Conservation (phyloP, 768 basidiomycete genomes). For the Podaxis sp. region DNA sequence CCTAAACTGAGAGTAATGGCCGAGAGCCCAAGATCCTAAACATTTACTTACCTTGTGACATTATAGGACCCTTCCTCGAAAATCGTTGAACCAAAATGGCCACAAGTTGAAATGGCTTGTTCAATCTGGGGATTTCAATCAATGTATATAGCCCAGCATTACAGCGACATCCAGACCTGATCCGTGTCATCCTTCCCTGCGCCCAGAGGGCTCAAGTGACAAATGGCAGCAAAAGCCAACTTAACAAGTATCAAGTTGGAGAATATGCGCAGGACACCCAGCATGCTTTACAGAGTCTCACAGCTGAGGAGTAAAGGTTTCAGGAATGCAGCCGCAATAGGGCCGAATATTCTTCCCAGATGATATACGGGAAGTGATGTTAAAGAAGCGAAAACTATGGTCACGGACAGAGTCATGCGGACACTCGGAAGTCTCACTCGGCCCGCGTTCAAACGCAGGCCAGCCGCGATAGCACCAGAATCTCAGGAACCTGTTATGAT, state of each 20-base stretch:
- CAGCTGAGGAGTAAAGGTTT: background rate
- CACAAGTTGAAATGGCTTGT: slow-evolving; percentile 43
- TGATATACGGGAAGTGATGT: background rate
- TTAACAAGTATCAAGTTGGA: background rate
- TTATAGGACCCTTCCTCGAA: slow-evolving; percentile 45
- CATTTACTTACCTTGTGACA: slow-evolving; percentile 37
- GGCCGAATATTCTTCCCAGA: background rate
- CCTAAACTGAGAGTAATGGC: slow-evolving; percentile 19
- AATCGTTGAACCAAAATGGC: slow-evolving; percentile 39
- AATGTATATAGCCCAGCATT: background rate
- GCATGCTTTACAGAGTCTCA: background rate
- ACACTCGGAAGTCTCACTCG: background rate
- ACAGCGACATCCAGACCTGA: slow-evolving; percentile 22
- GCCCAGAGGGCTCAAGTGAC: slow-evolving; percentile 28
- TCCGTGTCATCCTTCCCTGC: slow-evolving; percentile 34
- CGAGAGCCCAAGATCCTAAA: background rate
- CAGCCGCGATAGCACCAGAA: background rate
- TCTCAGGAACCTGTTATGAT: background rate
- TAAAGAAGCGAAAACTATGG: slow-evolving; percentile 8
- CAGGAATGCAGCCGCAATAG: background rate
- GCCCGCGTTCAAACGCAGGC: background rate
- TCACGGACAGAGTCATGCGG: slow-evolving; percentile 9
- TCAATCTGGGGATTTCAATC: slow-evolving; percentile 30
- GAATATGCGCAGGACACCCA: background rate
- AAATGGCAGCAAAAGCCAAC: background rate